Conservation (phyloP, 1,284 basidiomycete genomes). For the Schizopora paradoxa region DNA sequence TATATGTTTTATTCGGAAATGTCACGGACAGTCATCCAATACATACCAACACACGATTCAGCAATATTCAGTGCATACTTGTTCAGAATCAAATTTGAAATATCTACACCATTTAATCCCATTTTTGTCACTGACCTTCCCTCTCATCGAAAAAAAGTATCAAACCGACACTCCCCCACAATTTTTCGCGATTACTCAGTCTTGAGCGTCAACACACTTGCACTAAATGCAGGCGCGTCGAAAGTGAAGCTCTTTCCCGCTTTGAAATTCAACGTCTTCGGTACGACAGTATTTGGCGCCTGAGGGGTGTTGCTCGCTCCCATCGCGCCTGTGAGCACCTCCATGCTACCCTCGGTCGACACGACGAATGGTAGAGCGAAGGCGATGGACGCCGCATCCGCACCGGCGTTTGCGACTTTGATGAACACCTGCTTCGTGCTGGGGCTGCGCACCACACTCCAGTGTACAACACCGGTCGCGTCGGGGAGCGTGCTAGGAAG, state of each 20-base stretch:
- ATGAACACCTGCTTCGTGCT: conserved; percentile 44
- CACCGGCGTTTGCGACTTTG: conserved; percentile 54
- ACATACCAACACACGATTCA: too few relatives aligned
- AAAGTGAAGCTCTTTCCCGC: conserved; percentile 49
- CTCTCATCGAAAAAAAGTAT: too few relatives aligned
- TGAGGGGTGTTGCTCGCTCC: conserved; percentile 51
- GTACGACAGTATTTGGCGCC: conserved; percentile 41
- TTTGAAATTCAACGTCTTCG: conserved; percentile 38
- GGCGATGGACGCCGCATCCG: conserved; percentile 35
- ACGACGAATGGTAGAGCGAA: conserved; percentile 56
- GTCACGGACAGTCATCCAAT: too few relatives aligned
- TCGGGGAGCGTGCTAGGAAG: conserved; percentile 57
- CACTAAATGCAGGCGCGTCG: conserved; percentile 53
- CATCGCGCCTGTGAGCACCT: conserved; percentile 42
- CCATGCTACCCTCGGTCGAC: conserved; percentile 35
- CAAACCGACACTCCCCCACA: too few relatives aligned
- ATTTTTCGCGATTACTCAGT: not conserved
- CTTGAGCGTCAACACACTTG: conserved; percentile 40
- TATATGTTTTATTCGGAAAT: too few relatives aligned
- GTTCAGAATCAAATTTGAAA: too few relatives aligned
- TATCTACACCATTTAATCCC: too few relatives aligned
- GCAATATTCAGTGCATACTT: too few relatives aligned
- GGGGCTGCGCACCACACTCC: conserved; percentile 52
- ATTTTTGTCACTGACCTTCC: too few relatives aligned
- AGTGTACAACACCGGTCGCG: conserved; percentile 44